Evolutionary conservation across 2,329 filamentous ascomycete genomes (phyloP).

Genomic region (Diaporthe vaccinii): DNA sequence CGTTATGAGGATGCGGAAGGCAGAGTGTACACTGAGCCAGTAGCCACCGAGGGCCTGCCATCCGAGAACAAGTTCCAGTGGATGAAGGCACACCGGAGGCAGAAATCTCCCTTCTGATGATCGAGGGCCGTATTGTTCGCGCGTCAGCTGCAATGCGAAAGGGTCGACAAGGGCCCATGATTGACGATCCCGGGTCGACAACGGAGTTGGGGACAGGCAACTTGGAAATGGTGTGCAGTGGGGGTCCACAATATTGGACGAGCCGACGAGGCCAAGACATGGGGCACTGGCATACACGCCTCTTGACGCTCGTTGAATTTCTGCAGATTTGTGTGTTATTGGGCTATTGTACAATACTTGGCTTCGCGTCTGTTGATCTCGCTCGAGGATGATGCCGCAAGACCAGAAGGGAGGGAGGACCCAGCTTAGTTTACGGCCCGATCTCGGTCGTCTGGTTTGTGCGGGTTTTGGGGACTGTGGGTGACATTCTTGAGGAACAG

Average conservation of each 20-base stretch:
- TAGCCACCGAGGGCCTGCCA: slow-evolving; percentile 5
- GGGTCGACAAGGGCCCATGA: not conserved
- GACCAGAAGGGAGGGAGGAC: not conserved
- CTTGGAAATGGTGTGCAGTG: not conserved
- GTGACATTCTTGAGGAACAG: not conserved
- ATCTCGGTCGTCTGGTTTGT: not conserved
- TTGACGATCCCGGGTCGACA: not conserved
- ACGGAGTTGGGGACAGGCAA: not conserved
- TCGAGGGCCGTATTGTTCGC: not conserved
- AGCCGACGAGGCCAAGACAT: no score
- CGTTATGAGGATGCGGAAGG: not conserved
- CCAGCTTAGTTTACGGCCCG: not conserved
- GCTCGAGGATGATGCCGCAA: not conserved
- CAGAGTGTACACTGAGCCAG: slow-evolving; percentile 1
- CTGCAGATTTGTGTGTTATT: not conserved
- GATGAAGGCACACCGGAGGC: not conserved
- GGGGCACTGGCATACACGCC: not conserved
- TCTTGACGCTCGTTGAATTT: not conserved
- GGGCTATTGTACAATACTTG: not conserved
- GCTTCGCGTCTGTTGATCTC: not conserved
- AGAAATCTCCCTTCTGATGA: not conserved
- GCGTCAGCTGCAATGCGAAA: not conserved
- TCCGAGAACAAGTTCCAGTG: slow-evolving; percentile 1
- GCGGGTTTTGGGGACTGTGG: not conserved
- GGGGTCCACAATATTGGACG: not conserved